Evolutionary conservation across 2,329 filamentous ascomycete species (phyloP), one percentile per base, ranked within the genome.

Genomic region (Paecilomyces fulvus): DNA sequence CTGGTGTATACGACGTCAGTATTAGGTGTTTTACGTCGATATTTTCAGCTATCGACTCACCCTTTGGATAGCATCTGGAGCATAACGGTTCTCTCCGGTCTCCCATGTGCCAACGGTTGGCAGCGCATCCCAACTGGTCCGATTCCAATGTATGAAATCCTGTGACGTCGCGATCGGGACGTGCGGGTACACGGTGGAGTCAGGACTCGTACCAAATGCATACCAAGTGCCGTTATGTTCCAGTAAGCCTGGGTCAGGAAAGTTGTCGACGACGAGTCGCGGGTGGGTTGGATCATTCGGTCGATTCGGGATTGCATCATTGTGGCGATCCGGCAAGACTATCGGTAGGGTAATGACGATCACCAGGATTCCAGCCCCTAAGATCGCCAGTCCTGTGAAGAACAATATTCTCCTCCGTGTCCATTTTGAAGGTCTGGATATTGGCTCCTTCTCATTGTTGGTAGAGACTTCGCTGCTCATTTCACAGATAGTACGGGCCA

Each of bases 1-100:
- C 67, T 71, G 14, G 55, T 6, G 21, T 17, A 17, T 10, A 21
- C 11, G 21, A 17, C 21, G 21, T 53, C 23, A 33, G 25, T 17
- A 52, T 21, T 14, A 8, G 2, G 28, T 30, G 28, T 20, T 17
- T 33, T 25, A 17, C 50, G 23, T 30, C 10, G 8, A 31, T 30
- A 9, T 12, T 46, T 10, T 49, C 25, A 10, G 17, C n/a, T 14
- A 14, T 53, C 23, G 17, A 61, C 67, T 60, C 63, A 73, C 70
- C 25, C 83, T 69, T 54, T 72, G 72, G 8, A 77, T 75, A 6
- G 85, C 79, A 65, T 85, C 83, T 9, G 83, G 83, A 0, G 83
- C 83, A 83, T 83, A 86, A 17, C 79, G 80, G 56, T 82, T 77
- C 11, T 66, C 64, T 5, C 75, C 75, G 7, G 70, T 76, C 25